Percentiles rank a stretch among this genome's conserved stretches.
phyloP scores from a whole-genome alignment of 2,329 filamentous ascomycete species.

The Phyllosticta citrichinensis region DNA sequence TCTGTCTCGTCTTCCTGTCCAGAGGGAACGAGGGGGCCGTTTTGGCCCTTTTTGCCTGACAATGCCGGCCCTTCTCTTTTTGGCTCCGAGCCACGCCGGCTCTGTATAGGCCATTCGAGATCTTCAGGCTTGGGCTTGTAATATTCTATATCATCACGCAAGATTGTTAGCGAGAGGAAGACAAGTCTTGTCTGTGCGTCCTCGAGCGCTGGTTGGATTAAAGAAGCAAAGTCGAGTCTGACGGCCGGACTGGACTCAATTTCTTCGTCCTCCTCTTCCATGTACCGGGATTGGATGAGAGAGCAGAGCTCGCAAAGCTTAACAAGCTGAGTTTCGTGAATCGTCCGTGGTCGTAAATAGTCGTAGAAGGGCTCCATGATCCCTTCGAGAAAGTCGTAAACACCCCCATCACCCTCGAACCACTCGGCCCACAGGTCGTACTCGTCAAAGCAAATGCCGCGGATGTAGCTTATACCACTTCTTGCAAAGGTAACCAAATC shows the following conservation, averaged over 20 bases:
- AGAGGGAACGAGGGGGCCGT: conserved; percentile 22
- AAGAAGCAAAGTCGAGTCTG: conserved; percentile 50
- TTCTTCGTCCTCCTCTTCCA: conserved; percentile 46
- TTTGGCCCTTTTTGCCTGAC: conserved; percentile 43
- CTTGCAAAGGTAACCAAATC: conserved; percentile 57
- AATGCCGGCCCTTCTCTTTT: conserved; percentile 35
- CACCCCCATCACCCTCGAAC: conserved; percentile 52
- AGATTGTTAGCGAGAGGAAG: conserved; percentile 51
- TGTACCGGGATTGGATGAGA: conserved; percentile 55
- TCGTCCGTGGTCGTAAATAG: conserved; percentile 53
- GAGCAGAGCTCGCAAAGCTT: conserved; percentile 59
- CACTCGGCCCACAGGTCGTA: conserved; percentile 58
- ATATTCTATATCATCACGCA: conserved; percentile 57
- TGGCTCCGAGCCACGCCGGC: conserved; percentile 33
- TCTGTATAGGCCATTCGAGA: conserved; percentile 51
- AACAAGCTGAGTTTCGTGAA: conserved; percentile 56
- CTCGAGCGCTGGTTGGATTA: conserved; percentile 56
- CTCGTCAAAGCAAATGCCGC: conserved; percentile 56
- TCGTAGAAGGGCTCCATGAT: conserved; percentile 60
- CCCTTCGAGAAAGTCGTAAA: conserved; percentile 58
- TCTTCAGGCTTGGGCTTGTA: conserved; percentile 57
- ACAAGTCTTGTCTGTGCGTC: conserved; percentile 58
- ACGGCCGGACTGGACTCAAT: conserved; percentile 37
- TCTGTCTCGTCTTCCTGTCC: conserved; percentile 43
- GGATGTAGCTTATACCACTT: conserved; percentile 54